phyloP scores from a whole-genome alignment of 768 basidiomycete species.

The Megacollybia marginata region DNA sequence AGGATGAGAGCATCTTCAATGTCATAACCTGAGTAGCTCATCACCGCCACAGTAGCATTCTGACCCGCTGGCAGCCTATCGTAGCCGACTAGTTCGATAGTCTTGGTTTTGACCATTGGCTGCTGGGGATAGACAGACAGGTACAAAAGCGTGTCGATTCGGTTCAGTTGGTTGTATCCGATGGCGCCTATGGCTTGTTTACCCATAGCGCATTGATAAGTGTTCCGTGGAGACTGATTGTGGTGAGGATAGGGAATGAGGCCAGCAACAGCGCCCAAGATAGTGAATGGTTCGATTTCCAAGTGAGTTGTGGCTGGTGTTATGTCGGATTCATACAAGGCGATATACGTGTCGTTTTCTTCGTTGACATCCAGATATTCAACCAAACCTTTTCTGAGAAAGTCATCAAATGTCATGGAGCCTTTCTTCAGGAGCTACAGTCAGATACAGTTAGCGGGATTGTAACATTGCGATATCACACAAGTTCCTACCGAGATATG shows the following conservation, averaged over 20 bases:
- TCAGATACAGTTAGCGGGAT: conserved; percentile 3
- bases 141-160: conserved; percentile 98
- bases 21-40: conserved; percentile 99
- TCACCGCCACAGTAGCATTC: conserved; percentile 97
- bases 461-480: conserved; percentile 1
- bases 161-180: conserved; percentile 93
- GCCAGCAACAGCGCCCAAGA: conserved; percentile 95
- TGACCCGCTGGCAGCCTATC: conserved; percentile 96
- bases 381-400: conserved; percentile 84
- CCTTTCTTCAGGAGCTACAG: conserved; percentile 73
- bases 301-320: conserved; percentile 82
- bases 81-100: conserved; percentile 94
- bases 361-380: conserved; percentile 99
- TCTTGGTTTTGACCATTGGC: conserved; percentile 99
- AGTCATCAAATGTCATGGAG: conserved; percentile 83
- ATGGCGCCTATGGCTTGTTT: conserved; percentile 99
- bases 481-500: conserved; percentile 62
- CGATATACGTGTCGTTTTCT: conserved; percentile 96
- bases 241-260: conserved; percentile 99
- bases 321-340: conserved; percentile 88
- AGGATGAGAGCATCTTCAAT: conserved; percentile 98
- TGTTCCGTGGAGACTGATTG: conserved; percentile 98
- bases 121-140: conserved; percentile 97
- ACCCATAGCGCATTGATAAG: conserved; percentile 99
- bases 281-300: conserved; percentile 97